phyloP scores from a whole-genome alignment of 225 moss, liverwort and hornwort species.

The Bryoerythrophyllum caledonicum region DNA sequence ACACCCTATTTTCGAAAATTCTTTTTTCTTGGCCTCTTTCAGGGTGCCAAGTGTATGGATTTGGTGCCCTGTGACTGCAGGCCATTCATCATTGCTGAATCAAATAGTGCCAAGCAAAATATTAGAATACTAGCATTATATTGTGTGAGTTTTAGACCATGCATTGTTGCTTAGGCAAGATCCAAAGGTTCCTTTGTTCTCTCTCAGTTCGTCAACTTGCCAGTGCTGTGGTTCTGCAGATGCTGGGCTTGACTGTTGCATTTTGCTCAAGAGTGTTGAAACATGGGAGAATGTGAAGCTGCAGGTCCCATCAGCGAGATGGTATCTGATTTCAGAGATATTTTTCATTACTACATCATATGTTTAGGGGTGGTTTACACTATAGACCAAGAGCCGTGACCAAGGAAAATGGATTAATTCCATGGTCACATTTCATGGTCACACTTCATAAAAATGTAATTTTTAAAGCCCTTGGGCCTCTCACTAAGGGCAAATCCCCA shows the following conservation, averaged over 20 bases:
- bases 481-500: too few species aligned
- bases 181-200: not conserved
- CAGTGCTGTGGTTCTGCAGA: not conserved
- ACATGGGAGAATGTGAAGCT: not conserved
- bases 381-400: too few species aligned
- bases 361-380: too few species aligned
- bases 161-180: not conserved
- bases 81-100: not conserved
- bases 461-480: too few species aligned
- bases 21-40: not conserved
- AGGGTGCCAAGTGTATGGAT: conserved; percentile 14
- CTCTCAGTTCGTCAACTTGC: not conserved
- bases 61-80: not conserved
- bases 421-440: too few species aligned
- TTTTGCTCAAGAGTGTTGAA: not conserved
- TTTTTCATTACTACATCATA: too few species aligned
- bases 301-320: not conserved
- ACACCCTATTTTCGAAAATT: not conserved
- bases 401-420: too few species aligned
- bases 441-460: too few species aligned
- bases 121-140: not conserved
- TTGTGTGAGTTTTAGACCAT: too few species aligned
- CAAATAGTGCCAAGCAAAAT: too few species aligned
- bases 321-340: not conserved
- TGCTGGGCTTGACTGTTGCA: not conserved